Conservation (phyloP, 1,284 basidiomycete species). For the Rhodofomes roseus region DNA sequence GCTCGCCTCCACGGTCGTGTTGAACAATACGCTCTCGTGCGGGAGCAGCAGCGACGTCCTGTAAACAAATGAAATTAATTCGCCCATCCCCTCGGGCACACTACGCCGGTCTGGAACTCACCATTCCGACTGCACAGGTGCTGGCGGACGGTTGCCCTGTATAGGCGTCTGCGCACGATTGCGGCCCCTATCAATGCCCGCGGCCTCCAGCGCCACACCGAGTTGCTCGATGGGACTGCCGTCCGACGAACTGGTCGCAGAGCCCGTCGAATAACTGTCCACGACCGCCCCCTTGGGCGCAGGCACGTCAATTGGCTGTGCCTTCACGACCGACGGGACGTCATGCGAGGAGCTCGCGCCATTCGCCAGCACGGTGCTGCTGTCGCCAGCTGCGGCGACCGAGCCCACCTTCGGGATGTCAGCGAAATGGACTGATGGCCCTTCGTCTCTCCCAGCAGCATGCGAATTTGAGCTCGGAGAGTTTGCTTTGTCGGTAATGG, state of each 20-base stretch:
- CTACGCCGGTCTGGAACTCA: constrained; percentile 23
- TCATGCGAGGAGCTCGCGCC: constrained; percentile 24
- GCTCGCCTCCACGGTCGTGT: constrained; percentile 50
- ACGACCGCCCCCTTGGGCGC: constrained; percentile 16
- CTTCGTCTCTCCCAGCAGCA: constrained; percentile 6
- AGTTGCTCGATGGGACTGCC: constrained; percentile 43
- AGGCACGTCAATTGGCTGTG: constrained; percentile 30
- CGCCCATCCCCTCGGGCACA: background rate
- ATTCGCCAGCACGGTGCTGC: constrained; percentile 21
- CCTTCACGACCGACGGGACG: constrained; percentile 32
- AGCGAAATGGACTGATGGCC: constrained; percentile 19
- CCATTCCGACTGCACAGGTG: constrained; percentile 39
- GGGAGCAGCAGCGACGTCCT: constrained; percentile 41
- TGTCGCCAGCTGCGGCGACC: constrained; percentile 24
- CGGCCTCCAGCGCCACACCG: constrained; percentile 30
- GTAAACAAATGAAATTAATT: background rate
- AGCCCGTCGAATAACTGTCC: constrained; percentile 31
- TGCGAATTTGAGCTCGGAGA: background rate
- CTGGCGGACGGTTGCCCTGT: constrained; percentile 39
- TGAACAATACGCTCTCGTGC: constrained; percentile 48
- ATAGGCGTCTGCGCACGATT: constrained; percentile 54
- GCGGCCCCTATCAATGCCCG: constrained; percentile 43
- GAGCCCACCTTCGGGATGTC: constrained; percentile 13
- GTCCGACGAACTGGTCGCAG: constrained; percentile 45
- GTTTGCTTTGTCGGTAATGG: constrained; percentile 13